Percentiles rank a stretch among this genome's conserved stretches.
Conservation (phyloP, 371 early-diverging fungal genomes). For the Lichtheimia ramosa region DNA sequence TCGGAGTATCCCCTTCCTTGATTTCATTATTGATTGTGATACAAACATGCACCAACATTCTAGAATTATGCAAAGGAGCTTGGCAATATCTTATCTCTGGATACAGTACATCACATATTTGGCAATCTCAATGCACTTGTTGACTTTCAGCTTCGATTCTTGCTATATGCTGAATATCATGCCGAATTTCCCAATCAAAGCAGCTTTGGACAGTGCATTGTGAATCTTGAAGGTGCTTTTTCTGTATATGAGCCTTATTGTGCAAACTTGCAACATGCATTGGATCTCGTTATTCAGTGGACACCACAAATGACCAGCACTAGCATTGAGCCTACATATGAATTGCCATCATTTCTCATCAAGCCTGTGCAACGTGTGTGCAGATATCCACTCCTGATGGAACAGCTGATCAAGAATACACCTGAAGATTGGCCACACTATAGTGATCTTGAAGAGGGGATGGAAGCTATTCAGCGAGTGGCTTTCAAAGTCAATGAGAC, state of each 20-base stretch:
- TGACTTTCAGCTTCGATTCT: conserved; percentile 93
- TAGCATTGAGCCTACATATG: conserved; percentile 79
- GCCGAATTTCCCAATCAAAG: conserved; percentile 73
- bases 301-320: conserved; percentile 44
- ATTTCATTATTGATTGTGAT: neutral
- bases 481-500: conserved; percentile 92
- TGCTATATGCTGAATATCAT: conserved; percentile 86
- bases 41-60: neutral
- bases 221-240: conserved; percentile 83
- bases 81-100: conserved; percentile 63
- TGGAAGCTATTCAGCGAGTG: conserved; percentile 79
- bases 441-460: conserved; percentile 75
- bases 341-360: conserved; percentile 88
- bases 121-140: conserved; percentile 90
- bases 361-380: conserved; percentile 96
- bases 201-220: conserved; percentile 80
- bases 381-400: conserved; percentile 90
- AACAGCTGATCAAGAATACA: conserved; percentile 67
- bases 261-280: conserved; percentile 84
- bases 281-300: conserved; percentile 51
- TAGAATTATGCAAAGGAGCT: conserved; percentile 29
- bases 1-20: neutral
- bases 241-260: conserved; percentile 94
- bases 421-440: conserved; percentile 54
- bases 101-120: conserved; percentile 79